These are phyloP conservation scores for Solanum pennellii DNA, from an alignment of 257 asterid genomes.

Conservation along the genomic window DNA sequence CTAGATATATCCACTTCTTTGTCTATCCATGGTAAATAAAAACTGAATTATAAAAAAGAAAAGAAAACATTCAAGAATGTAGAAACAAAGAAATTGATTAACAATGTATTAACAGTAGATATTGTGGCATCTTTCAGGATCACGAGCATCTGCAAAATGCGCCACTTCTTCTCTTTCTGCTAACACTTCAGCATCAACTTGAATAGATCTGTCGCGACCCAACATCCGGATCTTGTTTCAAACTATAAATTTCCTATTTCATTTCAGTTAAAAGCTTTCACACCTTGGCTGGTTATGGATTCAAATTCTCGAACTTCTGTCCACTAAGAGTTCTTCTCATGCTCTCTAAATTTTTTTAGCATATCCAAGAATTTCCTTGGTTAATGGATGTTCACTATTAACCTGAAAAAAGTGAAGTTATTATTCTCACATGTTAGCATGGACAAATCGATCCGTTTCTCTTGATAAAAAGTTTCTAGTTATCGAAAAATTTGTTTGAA, in stretches of 20 bases:
- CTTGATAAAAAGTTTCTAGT: background rate
- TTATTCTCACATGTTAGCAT: no score
- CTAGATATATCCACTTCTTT: background rate
- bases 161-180: no score
- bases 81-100: background rate
- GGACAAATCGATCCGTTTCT: background rate
- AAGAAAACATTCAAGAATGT: background rate
- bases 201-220: background rate
- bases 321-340: background rate
- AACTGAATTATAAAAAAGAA: background rate
- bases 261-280: background rate
- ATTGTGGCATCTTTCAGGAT: background rate
- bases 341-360: background rate
- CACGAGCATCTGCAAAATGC: background rate
- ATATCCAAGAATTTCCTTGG: constrained; percentile 1
- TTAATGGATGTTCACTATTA: background rate
- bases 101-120: background rate
- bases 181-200: no score
- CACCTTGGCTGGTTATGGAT: constrained; percentile 2
- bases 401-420: no score
- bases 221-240: background rate
- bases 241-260: background rate
- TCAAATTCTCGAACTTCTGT: background rate
- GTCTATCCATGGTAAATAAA: background rate
- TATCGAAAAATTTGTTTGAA: no score